Conservation (phyloP, 192 early-diverging fungal species). For the Blastocladiella britannica region DNA sequence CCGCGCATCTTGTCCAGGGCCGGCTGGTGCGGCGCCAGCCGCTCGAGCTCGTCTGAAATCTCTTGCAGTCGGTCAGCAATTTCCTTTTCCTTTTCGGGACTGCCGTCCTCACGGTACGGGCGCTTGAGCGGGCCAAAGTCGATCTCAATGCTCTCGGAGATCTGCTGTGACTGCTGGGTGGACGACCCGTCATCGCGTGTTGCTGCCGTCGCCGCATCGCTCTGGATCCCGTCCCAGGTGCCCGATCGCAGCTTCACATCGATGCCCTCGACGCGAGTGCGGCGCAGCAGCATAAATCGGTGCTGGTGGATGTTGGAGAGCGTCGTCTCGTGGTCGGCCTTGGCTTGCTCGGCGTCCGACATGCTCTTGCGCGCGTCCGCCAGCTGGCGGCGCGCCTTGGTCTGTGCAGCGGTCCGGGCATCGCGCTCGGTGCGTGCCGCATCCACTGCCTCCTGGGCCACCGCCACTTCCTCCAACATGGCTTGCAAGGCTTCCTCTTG, state of each 20-base stretch:
- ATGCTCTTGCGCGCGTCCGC: slow-evolving; percentile 23
- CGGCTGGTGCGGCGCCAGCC: slow-evolving; percentile 76
- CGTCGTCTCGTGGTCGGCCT: not conserved
- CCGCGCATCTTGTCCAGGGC: slow-evolving; percentile 70
- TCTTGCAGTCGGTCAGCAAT: slow-evolving; percentile 39
- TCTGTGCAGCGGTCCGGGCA: slow-evolving; percentile 30
- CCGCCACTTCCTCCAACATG: slow-evolving; percentile 23
- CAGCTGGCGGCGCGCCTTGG: slow-evolving; percentile 37
- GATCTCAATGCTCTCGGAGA: slow-evolving; percentile 24
- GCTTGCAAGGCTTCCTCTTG: slow-evolving; percentile 29
- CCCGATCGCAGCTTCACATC: no score
- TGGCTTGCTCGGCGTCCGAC: slow-evolving; percentile 30
- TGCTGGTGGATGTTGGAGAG: not conserved
- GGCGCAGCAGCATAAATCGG: not conserved
- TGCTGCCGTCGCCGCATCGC: not conserved
- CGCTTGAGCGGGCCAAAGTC: slow-evolving; percentile 34
- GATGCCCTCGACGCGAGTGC: not conserved
- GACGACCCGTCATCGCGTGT: slow-evolving; percentile 4
- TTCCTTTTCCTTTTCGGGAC: slow-evolving; percentile 31
- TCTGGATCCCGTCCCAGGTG: no score
- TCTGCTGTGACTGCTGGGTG: slow-evolving; percentile 4
- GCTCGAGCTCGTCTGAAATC: slow-evolving; percentile 49
- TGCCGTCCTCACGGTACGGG: slow-evolving; percentile 20
- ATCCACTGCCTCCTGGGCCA: slow-evolving; percentile 28
- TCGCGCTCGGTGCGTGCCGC: slow-evolving; percentile 31